Base-by-base conservation (phyloP, 768 basidiomycete species). In the Austroboletus festivus region DNA sequence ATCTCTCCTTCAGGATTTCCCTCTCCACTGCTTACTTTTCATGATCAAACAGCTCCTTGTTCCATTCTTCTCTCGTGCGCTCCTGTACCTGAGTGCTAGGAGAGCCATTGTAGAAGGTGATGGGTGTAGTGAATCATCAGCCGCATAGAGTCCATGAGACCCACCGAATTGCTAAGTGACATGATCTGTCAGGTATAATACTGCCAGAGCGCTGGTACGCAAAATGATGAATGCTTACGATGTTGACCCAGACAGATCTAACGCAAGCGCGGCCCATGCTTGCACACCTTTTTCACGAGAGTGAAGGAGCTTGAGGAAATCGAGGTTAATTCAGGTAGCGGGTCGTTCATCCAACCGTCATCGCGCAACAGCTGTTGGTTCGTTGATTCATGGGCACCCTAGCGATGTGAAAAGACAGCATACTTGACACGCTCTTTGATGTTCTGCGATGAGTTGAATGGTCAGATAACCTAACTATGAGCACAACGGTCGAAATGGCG, bases 41-140 rank as follows among this genome's bases (percentile, higher is more conserved):
- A 24, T 64, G 55, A 23, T 44, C 54, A 7, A 54, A 20, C 11
- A 23, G 16, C 15, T 67, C 60, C 18, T 21, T 48, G 30, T 21
- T 42, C 62, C 62, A 64, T 22, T 56, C 51, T 24, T 43, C 44
- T 13, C 55, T 61, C 1, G 52, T 20, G 12, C 62, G 55, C 11
- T 67, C 50, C 21, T 59, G 52, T 7, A 56, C 64, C 7, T 30
- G 37, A 35, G 55, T 53, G 41, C 58, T 53, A 0, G 26, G 37
- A 11, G 59, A 54, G 35, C 59, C 51, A 16, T 64, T 57, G 33
- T 52, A 61, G 20, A 48, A 52, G 4, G 49, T 55, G 16, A 57
- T 8, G 12, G 52, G 48, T 44, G 57, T 49, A 12, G 24, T 44
- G n/a, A n/a, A n/a, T n/a, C n/a, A n/a, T n/a, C n/a, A n/a, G n/a